Conservation (phyloP, 257 asterid genomes). For the Salvia miltiorrhiza region DNA sequence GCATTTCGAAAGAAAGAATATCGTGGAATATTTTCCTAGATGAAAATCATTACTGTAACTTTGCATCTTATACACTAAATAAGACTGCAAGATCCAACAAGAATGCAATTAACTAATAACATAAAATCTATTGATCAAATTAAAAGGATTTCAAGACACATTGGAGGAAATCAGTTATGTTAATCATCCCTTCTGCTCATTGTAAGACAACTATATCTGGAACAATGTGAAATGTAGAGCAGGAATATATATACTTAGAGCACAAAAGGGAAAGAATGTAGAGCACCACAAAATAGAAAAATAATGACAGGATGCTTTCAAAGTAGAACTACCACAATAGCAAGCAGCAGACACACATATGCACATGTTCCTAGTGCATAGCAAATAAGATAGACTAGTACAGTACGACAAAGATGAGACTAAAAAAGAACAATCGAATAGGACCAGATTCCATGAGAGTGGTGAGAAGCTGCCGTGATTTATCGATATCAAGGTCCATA, state of each 20-base stretch:
- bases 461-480: conserved; percentile 43
- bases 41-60: no score
- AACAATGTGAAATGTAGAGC: no score
- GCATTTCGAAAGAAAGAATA: no score
- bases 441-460: conserved; percentile 58
- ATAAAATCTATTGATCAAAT: no score
- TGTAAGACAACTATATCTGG: no score
- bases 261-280: not conserved
- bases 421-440: conserved; percentile 9
- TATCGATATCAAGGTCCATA: conserved; percentile 57
- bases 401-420: not conserved
- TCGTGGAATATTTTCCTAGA: no score
- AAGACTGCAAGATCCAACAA: no score
- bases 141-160: no score
- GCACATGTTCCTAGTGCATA: conserved; percentile 1
- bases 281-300: not conserved
- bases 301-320: not conserved
- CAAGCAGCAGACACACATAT: conserved; percentile 9
- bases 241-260: not conserved
- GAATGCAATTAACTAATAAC: no score
- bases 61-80: no score
- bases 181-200: no score
- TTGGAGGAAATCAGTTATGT: no score
- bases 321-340: not conserved
- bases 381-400: conserved; percentile 10